Evolutionary conservation across 371 early-diverging fungal species (phyloP), one percentile per base, ranked within the genome.

Genomic region (Syncephalastrum monosporum): DNA sequence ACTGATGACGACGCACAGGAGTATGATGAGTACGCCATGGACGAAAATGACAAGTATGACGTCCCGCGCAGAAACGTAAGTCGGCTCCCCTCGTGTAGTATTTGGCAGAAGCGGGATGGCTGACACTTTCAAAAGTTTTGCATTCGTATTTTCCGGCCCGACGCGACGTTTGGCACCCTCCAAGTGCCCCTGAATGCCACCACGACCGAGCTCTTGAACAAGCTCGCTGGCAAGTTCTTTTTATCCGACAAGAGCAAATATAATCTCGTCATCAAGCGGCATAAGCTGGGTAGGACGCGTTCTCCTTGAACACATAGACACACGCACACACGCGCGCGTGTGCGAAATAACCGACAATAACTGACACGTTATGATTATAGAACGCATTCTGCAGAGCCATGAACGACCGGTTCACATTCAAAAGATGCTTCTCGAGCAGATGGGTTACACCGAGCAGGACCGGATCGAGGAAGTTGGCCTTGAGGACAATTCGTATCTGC

Each of bases 401-500:
- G 94, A 93, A 65, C 77, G 85, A 3, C 94, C 94, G 1, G 77
- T 90, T 14, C 77, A 78, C 29, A 82, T 92, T 23, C 82, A 90
- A 50, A 88, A 88, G 53, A 66, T 67, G 49, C 70, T 84, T 21
- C 67, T 92, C 49, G 82, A 86, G 61, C 87, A 89, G 60, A 88
- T 89, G 73, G 94, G 94, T 3, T 93, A 93, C 53, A 83, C 85
- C 13, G 84, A 83, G 23, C 70, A 82, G 29, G 93, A 94, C 67
- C 86, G 81, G 53, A 79, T 93, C 44, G 87, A 89, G 42, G 83
- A 87, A 21, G 74, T 88, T 14, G 89, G 87, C 8, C 75, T 91
- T 50, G 92, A 92, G 55, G 92, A 93, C 65, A 88, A 91, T 65
- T 85, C 89, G 38, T 93, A 93, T 55, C 67, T 93, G 23, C 83